Conservation (phyloP, 345 rosid genomes). For the Moricandia arvensis region DNA sequence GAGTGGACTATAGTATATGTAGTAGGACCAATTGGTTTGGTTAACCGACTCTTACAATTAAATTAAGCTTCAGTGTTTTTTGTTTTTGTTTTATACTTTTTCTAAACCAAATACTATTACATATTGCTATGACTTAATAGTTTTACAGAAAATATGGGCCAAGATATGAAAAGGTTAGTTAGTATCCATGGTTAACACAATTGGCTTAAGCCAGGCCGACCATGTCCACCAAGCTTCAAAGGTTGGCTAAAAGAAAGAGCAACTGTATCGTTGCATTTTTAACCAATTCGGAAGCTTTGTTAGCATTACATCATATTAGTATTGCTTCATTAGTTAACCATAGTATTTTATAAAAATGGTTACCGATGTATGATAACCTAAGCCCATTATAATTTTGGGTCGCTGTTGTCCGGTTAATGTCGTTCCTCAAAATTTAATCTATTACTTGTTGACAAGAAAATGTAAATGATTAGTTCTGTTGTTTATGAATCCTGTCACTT, state of each 20-base stretch:
- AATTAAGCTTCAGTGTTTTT: neutral
- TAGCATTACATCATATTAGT: neutral
- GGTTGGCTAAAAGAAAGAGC: neutral
- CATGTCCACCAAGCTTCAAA: neutral
- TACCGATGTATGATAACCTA: neutral
- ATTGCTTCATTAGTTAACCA: neutral
- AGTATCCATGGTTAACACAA: no score
- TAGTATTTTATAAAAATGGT: neutral
- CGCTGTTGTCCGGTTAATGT: no score
- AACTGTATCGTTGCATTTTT: neutral
- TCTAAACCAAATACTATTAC: no score
- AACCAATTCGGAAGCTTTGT: neutral
- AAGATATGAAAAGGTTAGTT: no score
- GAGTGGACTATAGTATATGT: neutral
- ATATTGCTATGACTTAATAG: no score
- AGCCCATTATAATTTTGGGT: no score
- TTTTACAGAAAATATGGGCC: no score
- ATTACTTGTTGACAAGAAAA: neutral
- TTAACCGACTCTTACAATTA: neutral
- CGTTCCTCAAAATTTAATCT: no score
- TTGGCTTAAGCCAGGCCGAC: no score
- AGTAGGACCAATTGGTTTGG: neutral
- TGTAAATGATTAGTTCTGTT: neutral
- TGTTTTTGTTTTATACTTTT: no score
- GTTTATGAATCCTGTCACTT: neutral